phyloP scores from a whole-genome alignment of 805 yeast genomes.

The Tetrapisispora namnaoensis region DNA sequence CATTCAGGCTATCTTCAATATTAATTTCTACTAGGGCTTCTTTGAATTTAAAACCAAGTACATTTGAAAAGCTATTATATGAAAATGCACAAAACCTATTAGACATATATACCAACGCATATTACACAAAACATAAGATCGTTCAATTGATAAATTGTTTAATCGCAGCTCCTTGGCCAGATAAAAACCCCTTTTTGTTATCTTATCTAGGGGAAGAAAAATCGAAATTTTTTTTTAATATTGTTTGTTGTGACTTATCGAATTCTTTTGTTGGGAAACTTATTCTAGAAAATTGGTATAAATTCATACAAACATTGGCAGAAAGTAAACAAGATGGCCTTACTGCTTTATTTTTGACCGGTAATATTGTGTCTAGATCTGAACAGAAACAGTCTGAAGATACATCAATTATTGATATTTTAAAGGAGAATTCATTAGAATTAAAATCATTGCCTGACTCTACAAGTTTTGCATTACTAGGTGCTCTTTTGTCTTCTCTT shows the following conservation, averaged over 20 bases:
- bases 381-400: conserved; percentile 9
- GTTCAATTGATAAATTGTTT: conserved; percentile 48
- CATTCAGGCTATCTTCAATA: conserved; percentile 47
- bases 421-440: conserved; percentile 46
- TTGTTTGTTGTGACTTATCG: conserved; percentile 51
- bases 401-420: conserved; percentile 41
- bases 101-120: conserved; percentile 38
- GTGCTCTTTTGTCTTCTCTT: conserved; percentile 63
- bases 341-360: conserved; percentile 56
- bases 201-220: conserved; percentile 68
- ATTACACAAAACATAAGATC: conserved; percentile 40
- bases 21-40: conserved; percentile 49
- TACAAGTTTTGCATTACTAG: conserved; percentile 58
- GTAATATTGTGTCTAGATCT: conserved; percentile 33
- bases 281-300: conserved; percentile 48
- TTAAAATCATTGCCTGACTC: conserved; percentile 48
- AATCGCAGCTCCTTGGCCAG: conserved; percentile 47
- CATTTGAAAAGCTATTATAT: conserved; percentile 55
- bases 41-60: conserved; percentile 43
- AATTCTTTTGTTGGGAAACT: conserved; percentile 43
- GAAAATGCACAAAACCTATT: conserved; percentile 47
- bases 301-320: conserved; percentile 58
- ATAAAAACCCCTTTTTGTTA: conserved; percentile 64
- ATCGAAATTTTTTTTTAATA: conserved; percentile 49
- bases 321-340: conserved; percentile 69